phyloP scores from a whole-genome alignment of 106 monocot species.

The Acanthochlamys bracteata region DNA sequence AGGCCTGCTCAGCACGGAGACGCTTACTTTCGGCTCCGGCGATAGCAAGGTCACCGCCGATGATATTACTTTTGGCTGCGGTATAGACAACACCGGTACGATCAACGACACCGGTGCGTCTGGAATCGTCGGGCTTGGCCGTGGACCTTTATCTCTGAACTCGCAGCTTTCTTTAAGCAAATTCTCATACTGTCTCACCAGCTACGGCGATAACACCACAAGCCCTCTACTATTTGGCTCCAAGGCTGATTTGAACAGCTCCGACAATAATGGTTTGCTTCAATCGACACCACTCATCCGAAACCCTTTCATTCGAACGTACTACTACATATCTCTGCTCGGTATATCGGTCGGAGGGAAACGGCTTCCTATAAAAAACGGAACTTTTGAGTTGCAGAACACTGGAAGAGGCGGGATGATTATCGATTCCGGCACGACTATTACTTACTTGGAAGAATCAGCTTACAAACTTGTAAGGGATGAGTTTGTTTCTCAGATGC shows the following conservation, averaged over 20 bases:
- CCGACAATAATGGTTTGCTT: too few species aligned
- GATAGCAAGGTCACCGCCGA: neutral
- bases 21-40: constrained; percentile 10
- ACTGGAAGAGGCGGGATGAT: constrained; percentile 8
- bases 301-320: neutral
- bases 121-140: constrained; percentile 24
- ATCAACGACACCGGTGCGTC: neutral
- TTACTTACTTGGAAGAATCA: neutral
- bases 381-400: too few species aligned
- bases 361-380: neutral
- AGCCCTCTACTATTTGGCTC: constrained; percentile 11
- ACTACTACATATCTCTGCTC: constrained; percentile 9
- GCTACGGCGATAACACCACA: neutral
- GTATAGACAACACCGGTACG: constrained; percentile 6
- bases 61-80: constrained; percentile 25
- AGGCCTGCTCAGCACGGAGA: constrained; percentile 14
- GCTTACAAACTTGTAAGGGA: neutral
- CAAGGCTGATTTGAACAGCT: neutral
- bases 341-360: neutral
- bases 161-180: constrained; percentile 15
- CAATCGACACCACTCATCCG: neutral
- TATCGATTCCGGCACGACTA: constrained; percentile 31
- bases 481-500: neutral
- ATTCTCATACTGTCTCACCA: constrained; percentile 29
- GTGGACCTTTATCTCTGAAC: constrained; percentile 24